Evolutionary conservation across 2,329 filamentous ascomycete species (phyloP).

Genomic region (Aspergillus uvarum): DNA sequence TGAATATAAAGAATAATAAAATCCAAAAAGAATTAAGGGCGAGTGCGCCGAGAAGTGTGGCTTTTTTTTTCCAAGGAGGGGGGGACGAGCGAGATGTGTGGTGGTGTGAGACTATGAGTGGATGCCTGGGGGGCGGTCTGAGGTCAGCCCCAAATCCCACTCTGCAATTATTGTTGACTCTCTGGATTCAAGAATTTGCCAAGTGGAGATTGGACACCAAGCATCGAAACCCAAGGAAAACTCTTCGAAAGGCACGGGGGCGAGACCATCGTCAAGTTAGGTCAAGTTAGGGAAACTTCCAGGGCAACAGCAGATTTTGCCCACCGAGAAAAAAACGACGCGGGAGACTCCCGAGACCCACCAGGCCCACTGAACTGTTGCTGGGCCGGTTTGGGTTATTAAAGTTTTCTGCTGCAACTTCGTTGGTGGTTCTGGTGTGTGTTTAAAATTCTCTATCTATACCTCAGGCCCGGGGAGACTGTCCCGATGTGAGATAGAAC

Average conservation of each 20-base stretch:
- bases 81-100: conserved; percentile 1
- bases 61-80: neutral
- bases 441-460: conserved; percentile 6
- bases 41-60: neutral
- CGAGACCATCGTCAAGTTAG: conserved; percentile 5
- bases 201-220: conserved; percentile 7
- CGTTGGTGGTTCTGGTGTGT: neutral
- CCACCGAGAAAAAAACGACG: conserved; percentile 8
- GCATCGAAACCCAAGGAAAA: conserved; percentile 9
- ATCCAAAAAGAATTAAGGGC: neutral
- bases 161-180: neutral
- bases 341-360: conserved; percentile 14
- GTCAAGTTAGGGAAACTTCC: neutral
- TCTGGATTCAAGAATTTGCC: neutral
- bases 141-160: conserved; percentile 13
- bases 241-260: conserved; percentile 13
- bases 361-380: conserved; percentile 12
- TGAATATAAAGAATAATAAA: conserved; percentile 5
- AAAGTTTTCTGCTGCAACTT: conserved; percentile 8
- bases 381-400: conserved; percentile 6
- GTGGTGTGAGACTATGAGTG: conserved; percentile 1
- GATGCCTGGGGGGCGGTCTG: conserved; percentile 17
- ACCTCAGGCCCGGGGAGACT: neutral
- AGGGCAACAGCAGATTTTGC: conserved; percentile 1
- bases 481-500: neutral